phyloP scores from a whole-genome alignment of 1,139 yeast genomes.

The Hyphopichia wangnamkhiaoensis region DNA sequence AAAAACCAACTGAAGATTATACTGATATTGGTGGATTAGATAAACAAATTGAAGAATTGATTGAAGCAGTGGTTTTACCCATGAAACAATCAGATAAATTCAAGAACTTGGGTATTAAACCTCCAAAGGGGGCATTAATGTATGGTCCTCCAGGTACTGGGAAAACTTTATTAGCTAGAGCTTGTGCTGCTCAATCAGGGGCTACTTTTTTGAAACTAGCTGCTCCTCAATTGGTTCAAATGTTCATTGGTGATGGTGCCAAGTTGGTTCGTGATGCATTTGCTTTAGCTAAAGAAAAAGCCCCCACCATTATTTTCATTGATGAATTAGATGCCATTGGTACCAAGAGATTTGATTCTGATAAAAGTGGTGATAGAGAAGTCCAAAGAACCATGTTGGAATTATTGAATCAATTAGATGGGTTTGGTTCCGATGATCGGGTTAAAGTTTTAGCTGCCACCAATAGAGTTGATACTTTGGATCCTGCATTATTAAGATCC shows the following conservation, averaged over 20 bases:
- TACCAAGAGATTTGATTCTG: slow-evolving; percentile 96
- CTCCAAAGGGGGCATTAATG: slow-evolving; percentile 98
- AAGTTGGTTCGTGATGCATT: slow-evolving; percentile 97
- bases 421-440: slow-evolving; percentile 96
- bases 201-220: slow-evolving; percentile 97
- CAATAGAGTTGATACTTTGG: slow-evolving; percentile 94
- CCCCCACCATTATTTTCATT: slow-evolving; percentile 95
- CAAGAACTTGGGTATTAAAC: slow-evolving; percentile 87
- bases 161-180: slow-evolving; percentile 93
- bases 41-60: slow-evolving; percentile 95
- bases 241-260: slow-evolving; percentile 99
- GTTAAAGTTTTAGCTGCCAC: slow-evolving; percentile 98
- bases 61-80: slow-evolving; percentile 97
- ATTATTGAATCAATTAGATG: slow-evolving; percentile 93
- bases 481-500: slow-evolving; percentile 94
- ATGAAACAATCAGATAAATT: slow-evolving; percentile 98
- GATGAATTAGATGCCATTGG: slow-evolving; percentile 99
- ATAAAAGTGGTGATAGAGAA: slow-evolving; percentile 97
- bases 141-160: slow-evolving; percentile 99
- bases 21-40: slow-evolving; percentile 97
- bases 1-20: slow-evolving; percentile 95
- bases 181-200: slow-evolving; percentile 98
- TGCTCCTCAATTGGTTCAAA: slow-evolving; percentile 97
- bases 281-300: slow-evolving; percentile 97
- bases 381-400: slow-evolving; percentile 99